These are phyloP conservation scores for Rhizophagus clarus DNA, from an alignment of 192 early-diverging fungal species.

Conservation along the genomic window DNA sequence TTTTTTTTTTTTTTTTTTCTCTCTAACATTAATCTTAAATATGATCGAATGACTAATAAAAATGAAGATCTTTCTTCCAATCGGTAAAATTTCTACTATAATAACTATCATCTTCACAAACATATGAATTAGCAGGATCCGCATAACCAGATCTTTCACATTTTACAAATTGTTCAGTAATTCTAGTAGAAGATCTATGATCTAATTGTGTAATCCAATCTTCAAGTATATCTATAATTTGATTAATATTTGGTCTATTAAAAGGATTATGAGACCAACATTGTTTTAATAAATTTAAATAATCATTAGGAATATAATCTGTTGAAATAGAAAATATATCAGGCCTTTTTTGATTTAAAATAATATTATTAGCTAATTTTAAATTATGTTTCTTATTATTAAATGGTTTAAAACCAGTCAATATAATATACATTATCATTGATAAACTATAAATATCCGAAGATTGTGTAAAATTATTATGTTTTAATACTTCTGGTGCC, in stretches of 20 bases:
- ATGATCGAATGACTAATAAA: no score
- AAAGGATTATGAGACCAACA: not conserved
- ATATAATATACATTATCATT: not conserved
- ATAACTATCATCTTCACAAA: not conserved
- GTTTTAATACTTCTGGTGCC: not conserved
- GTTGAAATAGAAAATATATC: not conserved
- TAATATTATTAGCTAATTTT: not conserved
- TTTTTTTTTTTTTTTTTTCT: no score
- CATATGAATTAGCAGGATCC: not conserved
- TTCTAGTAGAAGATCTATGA: not conserved
- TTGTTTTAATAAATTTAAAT: not conserved
- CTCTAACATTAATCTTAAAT: no score
- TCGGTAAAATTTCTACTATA: not conserved
- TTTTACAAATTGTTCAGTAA: not conserved
- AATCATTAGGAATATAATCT: not conserved
- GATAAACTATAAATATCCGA: slow-evolving; percentile 3
- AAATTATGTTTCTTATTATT: not conserved
- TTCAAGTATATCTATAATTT: not conserved
- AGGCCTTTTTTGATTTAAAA: not conserved
- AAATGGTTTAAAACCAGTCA: not conserved
- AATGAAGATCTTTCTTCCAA: not conserved
- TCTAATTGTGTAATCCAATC: not conserved
- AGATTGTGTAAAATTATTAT: not conserved
- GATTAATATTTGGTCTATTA: not conserved
- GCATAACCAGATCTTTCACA: not conserved